Evolutionary conservation across 139 green algal species (phyloP), one percentile per base, ranked within the genome.

Genomic region (Trebouxia sp.): DNA sequence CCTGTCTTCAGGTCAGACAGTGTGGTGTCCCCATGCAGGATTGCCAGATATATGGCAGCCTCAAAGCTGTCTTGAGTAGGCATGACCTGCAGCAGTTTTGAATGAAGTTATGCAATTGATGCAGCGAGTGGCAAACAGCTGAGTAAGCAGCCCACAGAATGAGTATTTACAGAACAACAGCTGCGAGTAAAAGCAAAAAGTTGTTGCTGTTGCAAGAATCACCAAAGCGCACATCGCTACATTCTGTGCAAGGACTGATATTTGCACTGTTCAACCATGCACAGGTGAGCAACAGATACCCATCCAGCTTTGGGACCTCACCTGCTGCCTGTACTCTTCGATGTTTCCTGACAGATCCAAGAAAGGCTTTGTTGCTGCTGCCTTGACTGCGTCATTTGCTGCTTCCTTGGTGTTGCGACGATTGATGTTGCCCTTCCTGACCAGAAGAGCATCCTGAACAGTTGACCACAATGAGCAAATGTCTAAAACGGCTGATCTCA

Each of bases 1-100:
- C 94, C 94, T 24, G 65, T 78, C 38, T 88, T 48, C 76, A 98
- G 89, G 42, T 95, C 82, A 4, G 78, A 28, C 75, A 89, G 42
- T 2, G 69, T 62, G 0, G 83, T 91, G 22, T 93, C 88, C 67
- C 65, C 42, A 53, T 94, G 90, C 26, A 92, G 82, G 24, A 79
- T 82, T 3, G 75, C 86, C 41, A 94, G 80, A 74, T 90, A 94
- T 0, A 82, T 47, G 43, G 84, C 82, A 0, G 90, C 81, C 8
- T 90, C 83, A 81, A 94, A 94, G 28, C 83, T 66, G 78, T 90
- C 82, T 55, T 83, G 80, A 42, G 75, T 87, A 5, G 87, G 85
- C 75, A 92, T 80, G 38, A 92, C 83, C 77, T 86, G 76, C 76
- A 80, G 26, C 15, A n/a, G 26, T 39, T 24, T 12, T 37, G 26